Base-by-base conservation (phyloP, 2,329 filamentous ascomycete species). In the Xylaria sp. region DNA sequence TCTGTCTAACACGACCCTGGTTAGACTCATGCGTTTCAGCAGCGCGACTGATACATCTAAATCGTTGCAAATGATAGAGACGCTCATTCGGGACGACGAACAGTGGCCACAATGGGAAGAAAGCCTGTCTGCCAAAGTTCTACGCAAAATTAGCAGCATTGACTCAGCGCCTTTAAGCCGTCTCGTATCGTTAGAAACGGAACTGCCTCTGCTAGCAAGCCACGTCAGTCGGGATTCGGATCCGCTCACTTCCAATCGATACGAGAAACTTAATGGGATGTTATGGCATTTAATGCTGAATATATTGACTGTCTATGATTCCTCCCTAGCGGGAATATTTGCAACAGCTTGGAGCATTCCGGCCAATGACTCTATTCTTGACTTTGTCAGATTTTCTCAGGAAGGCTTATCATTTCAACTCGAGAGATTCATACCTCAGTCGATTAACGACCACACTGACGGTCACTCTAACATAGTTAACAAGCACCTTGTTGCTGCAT, bases 161-260 rank as follows among this genome's bases (percentile, higher is more conserved):
- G 76, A 77, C 11, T 77, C 81, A 23, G 85, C 88, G 0, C 83
- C 79, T 46, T 76, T 92, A 38, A 82, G 82, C 46, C 85, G 87
- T 41, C 76, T 92, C 48, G 80, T 84, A 44, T 79, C 89, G 17
- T 78, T 92, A 0, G 87, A 90, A 73, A 78, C 80, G 1, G 90
- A 92, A 70, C 76, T 91, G 51, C 86, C 87, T 8, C 78, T 84
- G 3, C 77, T 91, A 61, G 85, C 85, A 9, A 80, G 80, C 44
- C 82, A 86, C 58, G 68, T 90, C 25, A 76, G 83, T 48, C 72
- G 75, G 35, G 79, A 85, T 60, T 82, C 81, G 55, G 70, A 76
- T 31, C 75, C 84, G 25, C 74, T 89, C 41, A 74, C 79, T 3
- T 72, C 77, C 13, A 81, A 87, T 67, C 81, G 85, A 2, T 67